phyloP scores from a whole-genome alignment of 768 basidiomycete species.

The Tulasnella sp. region DNA sequence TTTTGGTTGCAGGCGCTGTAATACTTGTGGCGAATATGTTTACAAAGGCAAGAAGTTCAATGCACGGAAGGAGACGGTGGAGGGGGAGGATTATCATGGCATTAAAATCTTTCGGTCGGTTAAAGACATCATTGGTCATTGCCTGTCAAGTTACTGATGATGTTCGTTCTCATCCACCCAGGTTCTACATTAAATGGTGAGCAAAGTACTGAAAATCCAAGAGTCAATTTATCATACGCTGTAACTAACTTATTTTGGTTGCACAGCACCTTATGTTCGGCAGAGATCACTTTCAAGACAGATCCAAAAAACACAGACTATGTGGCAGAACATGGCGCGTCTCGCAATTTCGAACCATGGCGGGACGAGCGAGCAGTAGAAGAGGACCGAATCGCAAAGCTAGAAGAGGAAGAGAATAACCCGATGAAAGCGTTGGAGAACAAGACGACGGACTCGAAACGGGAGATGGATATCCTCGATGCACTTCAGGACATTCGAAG shows the following conservation, averaged over 20 bases:
- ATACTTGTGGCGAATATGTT: slow-evolving; percentile 96
- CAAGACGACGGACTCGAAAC: slow-evolving; percentile 81
- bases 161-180: not conserved
- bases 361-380: slow-evolving; percentile 67
- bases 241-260: slow-evolving; percentile 9
- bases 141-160: not conserved
- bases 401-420: slow-evolving; percentile 90
- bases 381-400: slow-evolving; percentile 70
- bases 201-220: slow-evolving; percentile 19
- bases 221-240: not conserved
- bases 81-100: slow-evolving; percentile 94
- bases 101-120: slow-evolving; percentile 78
- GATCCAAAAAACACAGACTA: slow-evolving; percentile 98
- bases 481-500: slow-evolving; percentile 87
- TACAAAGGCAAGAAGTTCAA: slow-evolving; percentile 99
- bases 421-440: slow-evolving; percentile 97
- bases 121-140: not conserved
- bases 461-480: slow-evolving; percentile 98
- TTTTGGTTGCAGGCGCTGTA: slow-evolving; percentile 57
- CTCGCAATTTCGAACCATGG: slow-evolving; percentile 97
- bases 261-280: slow-evolving; percentile 81
- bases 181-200: slow-evolving; percentile 82
- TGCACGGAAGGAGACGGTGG: slow-evolving; percentile 95
- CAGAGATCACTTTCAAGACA: slow-evolving; percentile 99
- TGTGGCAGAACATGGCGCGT: slow-evolving; percentile 88